Conservation (phyloP, 805 yeast species). For the Jamesozyma hellenica region DNA sequence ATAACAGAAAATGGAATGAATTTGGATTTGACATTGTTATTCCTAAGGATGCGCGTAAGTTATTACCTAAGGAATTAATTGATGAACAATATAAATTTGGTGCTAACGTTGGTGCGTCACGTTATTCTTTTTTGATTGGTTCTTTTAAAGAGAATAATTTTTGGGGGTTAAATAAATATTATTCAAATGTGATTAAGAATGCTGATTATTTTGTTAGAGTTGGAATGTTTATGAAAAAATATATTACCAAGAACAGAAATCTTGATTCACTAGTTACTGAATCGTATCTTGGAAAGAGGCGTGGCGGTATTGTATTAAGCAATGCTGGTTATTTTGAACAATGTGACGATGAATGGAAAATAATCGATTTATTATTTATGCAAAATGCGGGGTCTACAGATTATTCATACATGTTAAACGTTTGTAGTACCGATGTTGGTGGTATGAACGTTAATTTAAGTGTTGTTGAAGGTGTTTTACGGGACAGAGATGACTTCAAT, state of each 20-base stretch:
- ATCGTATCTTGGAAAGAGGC: slow-evolving; percentile 8
- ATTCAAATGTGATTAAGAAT: slow-evolving; percentile 8
- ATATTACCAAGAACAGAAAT: slow-evolving; percentile 10
- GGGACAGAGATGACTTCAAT: slow-evolving; percentile 1
- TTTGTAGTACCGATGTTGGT: slow-evolving; percentile 14
- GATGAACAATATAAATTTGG: slow-evolving; percentile 17
- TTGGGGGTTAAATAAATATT: slow-evolving; percentile 16
- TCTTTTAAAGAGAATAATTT: slow-evolving; percentile 13
- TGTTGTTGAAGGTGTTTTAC: slow-evolving; percentile 11
- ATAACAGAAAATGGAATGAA: slow-evolving; percentile 11
- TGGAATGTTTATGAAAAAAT: slow-evolving; percentile 17
- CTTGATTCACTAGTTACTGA: slow-evolving; percentile 13
- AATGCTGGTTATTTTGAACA: slow-evolving; percentile 14
- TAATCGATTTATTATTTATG: slow-evolving; percentile 15
- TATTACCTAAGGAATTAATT: slow-evolving; percentile 12
- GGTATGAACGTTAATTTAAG: slow-evolving; percentile 18
- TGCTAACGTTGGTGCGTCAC: slow-evolving; percentile 20
- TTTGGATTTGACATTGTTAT: slow-evolving; percentile 17
- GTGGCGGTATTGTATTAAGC: slow-evolving; percentile 20
- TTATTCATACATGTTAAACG: slow-evolving; percentile 15
- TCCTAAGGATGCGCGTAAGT: slow-evolving; percentile 13
- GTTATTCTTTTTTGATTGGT: slow-evolving; percentile 17
- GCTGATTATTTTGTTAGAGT: slow-evolving; percentile 15
- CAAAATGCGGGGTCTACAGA: slow-evolving; percentile 18
- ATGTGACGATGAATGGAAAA: slow-evolving; percentile 1